These are phyloP conservation scores for Neurospora sublineolata DNA, from an alignment of 495 filamentous ascomycete species.

Conservation along the genomic window DNA sequence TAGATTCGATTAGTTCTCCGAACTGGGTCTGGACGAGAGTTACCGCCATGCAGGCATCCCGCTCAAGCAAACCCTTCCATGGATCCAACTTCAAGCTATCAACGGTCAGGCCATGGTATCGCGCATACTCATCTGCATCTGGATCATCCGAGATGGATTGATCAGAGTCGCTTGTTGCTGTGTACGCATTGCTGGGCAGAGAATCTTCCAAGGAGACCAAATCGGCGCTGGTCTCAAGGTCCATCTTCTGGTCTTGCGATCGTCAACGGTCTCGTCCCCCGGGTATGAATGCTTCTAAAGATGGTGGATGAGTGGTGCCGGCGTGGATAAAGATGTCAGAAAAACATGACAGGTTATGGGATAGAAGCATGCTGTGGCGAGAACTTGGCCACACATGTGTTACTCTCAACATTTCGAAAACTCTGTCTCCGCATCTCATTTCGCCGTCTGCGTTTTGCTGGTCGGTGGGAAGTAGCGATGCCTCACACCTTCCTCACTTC, in stretches of 20 bases:
- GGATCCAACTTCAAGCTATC: conserved; percentile 13
- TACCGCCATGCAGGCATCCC: conserved; percentile 6
- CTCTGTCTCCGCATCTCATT: neutral
- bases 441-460: neutral
- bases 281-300: neutral
- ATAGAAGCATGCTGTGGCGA: neutral
- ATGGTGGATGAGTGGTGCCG: neutral
- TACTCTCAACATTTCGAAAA: neutral
- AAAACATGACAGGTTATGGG: neutral
- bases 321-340: neutral
- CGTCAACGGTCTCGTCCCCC: neutral
- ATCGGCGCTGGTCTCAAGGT: conserved; percentile 10
- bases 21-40: conserved; percentile 8
- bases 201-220: conserved; percentile 11
- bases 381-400: neutral
- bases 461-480: neutral
- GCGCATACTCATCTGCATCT: conserved; percentile 31
- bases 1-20: conserved; percentile 4
- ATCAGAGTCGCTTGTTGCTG: neutral
- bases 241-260: conserved; percentile 7
- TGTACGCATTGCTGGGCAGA: neutral
- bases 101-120: conserved; percentile 25
- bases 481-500: neutral
- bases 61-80: conserved; percentile 6
- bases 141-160: neutral